Evolutionary conservation across 1,284 basidiomycete species (phyloP), one percentile per base, ranked within the genome.

Genomic region (Cutaneotrichosporon cyanovorans): DNA sequence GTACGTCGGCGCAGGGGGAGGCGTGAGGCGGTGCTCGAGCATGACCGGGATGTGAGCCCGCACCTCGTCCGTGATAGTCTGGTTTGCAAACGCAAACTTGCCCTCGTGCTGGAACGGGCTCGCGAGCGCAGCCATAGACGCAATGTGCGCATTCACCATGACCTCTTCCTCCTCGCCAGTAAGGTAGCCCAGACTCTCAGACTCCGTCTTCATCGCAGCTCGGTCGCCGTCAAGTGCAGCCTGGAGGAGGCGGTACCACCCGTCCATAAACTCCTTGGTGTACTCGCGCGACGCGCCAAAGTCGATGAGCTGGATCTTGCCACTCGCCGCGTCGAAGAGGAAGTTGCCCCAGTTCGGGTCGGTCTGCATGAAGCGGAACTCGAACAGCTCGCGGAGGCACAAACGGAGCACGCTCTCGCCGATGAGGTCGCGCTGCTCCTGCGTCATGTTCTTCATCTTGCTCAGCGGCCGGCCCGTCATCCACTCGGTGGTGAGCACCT

Each of bases 281-380:
- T 97, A 98, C 56, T 82, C 82, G 33, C 92, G 78, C 0, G 88
- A 89, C 3, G 95, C 93, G 20, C 93, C 95, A 60, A 98, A 97
- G 71, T 99, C 93, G 50, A 98, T 87, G 18, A 99, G 76, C 60
- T 90, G 87, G 42, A 97, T 76, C 80, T 57, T 85, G 55, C 48
- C 55, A 18, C 33, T 35, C 7, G 23, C 33, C 9, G 55, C 63
- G 69, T 92, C 85, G 81, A 85, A 97, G 22, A 99, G 74, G 73
- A 98, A 98, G 69, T 97, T 98, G 19, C 87, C 87, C 87, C 88
- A 97, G 65, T 99, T 98, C 1, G 95, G 93, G 69, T 98, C 93
- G 0, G 93, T 98, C 71, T 98, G 95, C 95, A 98, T 97, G 38
- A 86, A 74, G 20, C 87, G 77, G 74, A 92, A 95, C 49, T 83